Evolutionary conservation across 257 asterid species (phyloP), one percentile per base, ranked within the genome.

Genomic region (Solanum bulbocastanum): DNA sequence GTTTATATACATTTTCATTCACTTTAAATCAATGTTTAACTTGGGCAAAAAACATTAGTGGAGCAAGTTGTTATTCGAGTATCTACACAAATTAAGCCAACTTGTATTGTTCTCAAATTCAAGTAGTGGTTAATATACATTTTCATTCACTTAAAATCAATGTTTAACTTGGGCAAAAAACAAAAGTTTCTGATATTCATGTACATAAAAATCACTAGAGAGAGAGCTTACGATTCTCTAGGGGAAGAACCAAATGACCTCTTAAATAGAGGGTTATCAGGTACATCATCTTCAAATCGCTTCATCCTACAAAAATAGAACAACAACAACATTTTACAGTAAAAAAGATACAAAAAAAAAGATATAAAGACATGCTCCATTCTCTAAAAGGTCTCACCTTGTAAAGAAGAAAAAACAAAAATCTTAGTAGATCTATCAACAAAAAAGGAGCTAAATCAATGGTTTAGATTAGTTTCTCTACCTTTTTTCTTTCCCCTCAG

Each of bases 201-300:
- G 74, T 68, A 68, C 74, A 27, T 27, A 68, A 68, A 27, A 13
- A 68, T 68, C 69, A 62, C 32, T n/a, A 62, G 68, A 52, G 49
- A 89, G 82, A 60, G 71, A 85, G 89, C 95, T 93, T 94, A 97
- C 99, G 95, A 90, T 91, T 94, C 98, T 83, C 91, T 94, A 22
- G 95, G 94, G 87, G 95, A 91, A 86, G 96, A 90, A 74, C 90
- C 94, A 87, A 89, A 90, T 86, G 95, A 98, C 86, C 96, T 94
- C 93, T 96, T 95, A 87, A 94, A 90, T 88, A 86, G 83, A 91
- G 69, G 30, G 6, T 23, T 10, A 62, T 23, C 69, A 23, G 23
- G 69, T 88, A 86, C 94, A 87, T 97, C 98, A 40, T 94, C 98
- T 88, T 97, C 85, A 58, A 91, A 86, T 83, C 98, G 95, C 95